Evolutionary conservation across 495 filamentous ascomycete genomes (phyloP).

Genomic region (Neurospora sp.): DNA sequence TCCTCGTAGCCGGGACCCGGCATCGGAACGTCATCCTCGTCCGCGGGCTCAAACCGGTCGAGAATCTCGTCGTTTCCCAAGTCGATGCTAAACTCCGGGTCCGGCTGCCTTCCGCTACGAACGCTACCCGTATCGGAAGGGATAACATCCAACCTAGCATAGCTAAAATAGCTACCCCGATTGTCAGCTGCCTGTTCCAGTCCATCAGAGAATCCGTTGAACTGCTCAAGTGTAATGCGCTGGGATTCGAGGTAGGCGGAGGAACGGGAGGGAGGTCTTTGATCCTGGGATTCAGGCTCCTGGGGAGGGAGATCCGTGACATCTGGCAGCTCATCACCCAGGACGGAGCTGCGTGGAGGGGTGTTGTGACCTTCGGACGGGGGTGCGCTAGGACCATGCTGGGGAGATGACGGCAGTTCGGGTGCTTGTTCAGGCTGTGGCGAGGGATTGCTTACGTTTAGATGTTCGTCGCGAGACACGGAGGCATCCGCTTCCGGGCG

Average conservation of each 20-base stretch:
- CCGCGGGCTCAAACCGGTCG: slow-evolving; percentile 6
- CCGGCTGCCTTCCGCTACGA: slow-evolving; percentile 29
- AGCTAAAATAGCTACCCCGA: slow-evolving; percentile 3
- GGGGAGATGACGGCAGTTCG: background rate
- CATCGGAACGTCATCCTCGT: slow-evolving; percentile 5
- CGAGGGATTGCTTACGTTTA: slow-evolving; percentile 20
- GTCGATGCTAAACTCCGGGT: slow-evolving; percentile 22
- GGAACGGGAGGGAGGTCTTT: background rate
- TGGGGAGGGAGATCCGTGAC: background rate
- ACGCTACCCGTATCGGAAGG: slow-evolving; percentile 25
- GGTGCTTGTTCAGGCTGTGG: slow-evolving; percentile 18
- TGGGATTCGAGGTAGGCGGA: slow-evolving; percentile 11
- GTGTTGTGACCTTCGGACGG: background rate
- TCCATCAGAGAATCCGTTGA: slow-evolving; percentile 19
- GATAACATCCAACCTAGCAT: slow-evolving; percentile 7
- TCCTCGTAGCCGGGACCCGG: background rate
- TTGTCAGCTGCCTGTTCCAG: background rate
- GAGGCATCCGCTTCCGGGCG: slow-evolving; percentile 14
- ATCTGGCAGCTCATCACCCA: background rate
- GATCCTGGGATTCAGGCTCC: background rate
- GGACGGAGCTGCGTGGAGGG: background rate
- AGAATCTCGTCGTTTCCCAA: slow-evolving; percentile 14
- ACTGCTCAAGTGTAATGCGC: slow-evolving; percentile 16
- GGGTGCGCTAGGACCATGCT: background rate
- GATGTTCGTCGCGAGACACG: background rate